These are phyloP conservation scores for Hirsutella rhossiliensis DNA, from an alignment of 2,329 filamentous ascomycete genomes.

Conservation along the genomic window DNA sequence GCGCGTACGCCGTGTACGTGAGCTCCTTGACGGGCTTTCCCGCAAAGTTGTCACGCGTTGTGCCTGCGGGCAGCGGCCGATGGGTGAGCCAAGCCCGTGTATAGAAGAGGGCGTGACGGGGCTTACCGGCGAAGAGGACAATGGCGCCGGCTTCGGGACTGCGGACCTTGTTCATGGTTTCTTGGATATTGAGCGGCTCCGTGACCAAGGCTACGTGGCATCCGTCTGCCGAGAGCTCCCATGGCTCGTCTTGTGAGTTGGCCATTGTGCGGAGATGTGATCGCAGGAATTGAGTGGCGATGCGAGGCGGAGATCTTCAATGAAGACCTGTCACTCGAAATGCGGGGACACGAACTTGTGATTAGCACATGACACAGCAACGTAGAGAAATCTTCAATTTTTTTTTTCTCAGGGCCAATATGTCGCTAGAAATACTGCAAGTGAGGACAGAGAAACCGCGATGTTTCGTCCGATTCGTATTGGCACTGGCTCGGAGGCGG, in stretches of 20 bases:
- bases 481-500: no score
- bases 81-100: background rate
- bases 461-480: no score
- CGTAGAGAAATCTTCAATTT: no score
- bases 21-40: slow-evolving; percentile 62
- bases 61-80: slow-evolving; percentile 35
- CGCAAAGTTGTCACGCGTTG: slow-evolving; percentile 64
- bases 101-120: slow-evolving; percentile 5
- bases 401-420: no score
- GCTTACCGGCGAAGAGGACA: slow-evolving; percentile 60
- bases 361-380: no score
- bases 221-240: slow-evolving; percentile 32
- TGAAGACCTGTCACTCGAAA: no score
- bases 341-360: no score
- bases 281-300: background rate
- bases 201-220: slow-evolving; percentile 61
- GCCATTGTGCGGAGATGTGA: slow-evolving; percentile 4
- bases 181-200: slow-evolving; percentile 41
- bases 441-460: no score
- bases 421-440: no score
- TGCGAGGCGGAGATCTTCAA: background rate
- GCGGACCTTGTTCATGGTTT: slow-evolving; percentile 54
- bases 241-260: slow-evolving; percentile 10
- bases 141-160: slow-evolving; percentile 65
- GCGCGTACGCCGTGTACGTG: slow-evolving; percentile 62